Base-by-base conservation (phyloP, 176 grass and related monocot species). In the Chrysopogon serrulatus region DNA sequence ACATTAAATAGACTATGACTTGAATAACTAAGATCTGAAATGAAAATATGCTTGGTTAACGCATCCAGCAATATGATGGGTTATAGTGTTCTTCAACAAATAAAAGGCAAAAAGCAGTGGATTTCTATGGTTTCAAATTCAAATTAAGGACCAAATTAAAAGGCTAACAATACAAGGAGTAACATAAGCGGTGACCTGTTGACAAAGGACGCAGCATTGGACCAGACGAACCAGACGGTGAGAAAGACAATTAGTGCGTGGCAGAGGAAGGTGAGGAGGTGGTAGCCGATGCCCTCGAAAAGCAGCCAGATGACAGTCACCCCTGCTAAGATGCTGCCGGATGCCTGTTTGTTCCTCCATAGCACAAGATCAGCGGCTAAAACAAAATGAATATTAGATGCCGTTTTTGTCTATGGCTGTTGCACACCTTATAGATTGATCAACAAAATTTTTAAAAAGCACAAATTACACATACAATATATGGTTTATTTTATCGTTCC, bases 231-330 rank as follows among this genome's bases (percentile, higher is more conserved):
- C 28, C 65, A 91, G 43, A 91, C 10, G 10, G 88, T 87, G 73
- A 98, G 88, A 65, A 88, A 47, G 69, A 90, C 33, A 19, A 95
- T 95, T 87, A 98, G 76, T 51, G 82, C 36, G 64, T 98, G 92
- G 48, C 95, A 93, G 31, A 93, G 76, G 71, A 98, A 91, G n/a
- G 95, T 84, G 23, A 98, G 79, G 27, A 98, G 90, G 71, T 93
- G 95, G 86, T 98, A 98, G 35, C 95, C 92, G 3, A 95, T 90
- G 47, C 90, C 92, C 81, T 95, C 95, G 79, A 98, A 98, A 48
- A 98, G 80, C 82, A 95, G 12, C 95, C 95, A 98, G 24, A 93
- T 90, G 26, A 98, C 85, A 12, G 95, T 98, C 10, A 93, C 86
- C 33, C 87, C 92, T 35, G 79, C 88, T 33, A 98, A 80, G 51